Base-by-base conservation (phyloP, 148 eudicot genomes). In the Silene latifolia region DNA sequence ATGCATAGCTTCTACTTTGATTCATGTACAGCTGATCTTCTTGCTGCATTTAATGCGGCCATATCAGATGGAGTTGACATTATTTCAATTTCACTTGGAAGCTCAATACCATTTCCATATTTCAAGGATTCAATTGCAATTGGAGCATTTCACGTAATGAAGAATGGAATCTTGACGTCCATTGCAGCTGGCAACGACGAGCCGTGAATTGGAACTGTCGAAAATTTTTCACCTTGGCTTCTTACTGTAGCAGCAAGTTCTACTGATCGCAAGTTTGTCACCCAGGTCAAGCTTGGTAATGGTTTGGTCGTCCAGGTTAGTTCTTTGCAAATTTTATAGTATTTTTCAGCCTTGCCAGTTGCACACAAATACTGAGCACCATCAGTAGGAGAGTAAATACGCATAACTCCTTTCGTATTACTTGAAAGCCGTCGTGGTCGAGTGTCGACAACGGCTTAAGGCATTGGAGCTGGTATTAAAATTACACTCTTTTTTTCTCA, bases 21-120 rank as follows among this genome's bases (percentile, higher is more conserved):
- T n/a, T n/a, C n/a, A n/a, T n/a, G n/a, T n/a, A n/a, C n/a, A n/a
- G 79, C 86, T 2, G 90, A 89, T 54, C 67, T 85, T 1, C 23
- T 89, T 3, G 87, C 88, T 0, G 92, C 92, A 19, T 82, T 87
- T 72, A 88, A 89, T 32, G 85, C 85, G 32, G 92, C 92, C 44
- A 82, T 87, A 9, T 78, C 76, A 0, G 92, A 89, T 78, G 90
- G 90, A 21, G 92, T 89, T 4, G 87, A 87, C 19, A 74, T 89
- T 7, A 78, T 87, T 4, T 87, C 92, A 0, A 0, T 82, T 25
- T 89, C 92, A 1, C 0, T 87, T 1, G 89, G 89, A 11, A 67
- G 71, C 0, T 13, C 12, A 4, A 59, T 17, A 18, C 2, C 44
- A 39, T 39, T 0, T 15, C 69, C 72, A 71, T 86, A 85, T 27